These are phyloP conservation scores for Dioscorea cayenensis DNA, from an alignment of 116 monocot genomes.

Conservation along the genomic window DNA sequence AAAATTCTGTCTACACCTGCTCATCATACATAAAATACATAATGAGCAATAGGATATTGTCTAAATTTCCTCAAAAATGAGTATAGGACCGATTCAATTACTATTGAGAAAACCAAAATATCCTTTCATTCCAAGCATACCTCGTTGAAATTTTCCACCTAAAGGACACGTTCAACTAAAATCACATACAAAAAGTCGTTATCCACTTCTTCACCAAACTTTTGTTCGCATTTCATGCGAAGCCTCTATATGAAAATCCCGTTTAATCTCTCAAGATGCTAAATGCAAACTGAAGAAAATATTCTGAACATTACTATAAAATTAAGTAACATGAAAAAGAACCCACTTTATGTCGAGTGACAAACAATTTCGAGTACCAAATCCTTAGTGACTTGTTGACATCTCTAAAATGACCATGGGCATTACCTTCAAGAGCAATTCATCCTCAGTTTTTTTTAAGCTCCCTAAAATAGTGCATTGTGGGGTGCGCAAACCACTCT, in stretches of 20 bases:
- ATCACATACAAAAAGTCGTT: conserved; percentile 18
- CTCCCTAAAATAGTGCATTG: conserved; percentile 85
- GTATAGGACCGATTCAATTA: background rate
- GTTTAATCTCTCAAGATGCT: background rate
- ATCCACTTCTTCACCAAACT: conserved; percentile 63
- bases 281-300: background rate
- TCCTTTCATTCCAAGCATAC: conserved; percentile 18
- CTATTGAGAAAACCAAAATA: background rate
- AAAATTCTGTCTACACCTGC: too few species aligned
- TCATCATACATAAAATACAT: too few species aligned
- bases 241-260: conserved; percentile 50
- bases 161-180: conserved; percentile 67
- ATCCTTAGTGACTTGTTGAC: too few species aligned
- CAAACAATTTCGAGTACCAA: too few species aligned
- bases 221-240: conserved; percentile 75
- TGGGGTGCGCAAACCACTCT: conserved; percentile 56
- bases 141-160: conserved; percentile 88
- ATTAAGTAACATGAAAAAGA: background rate
- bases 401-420: background rate
- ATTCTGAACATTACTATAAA: background rate
- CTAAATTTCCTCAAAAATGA: background rate
- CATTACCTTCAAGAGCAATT: conserved; percentile 48
- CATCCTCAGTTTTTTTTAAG: conserved; percentile 55
- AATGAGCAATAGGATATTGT: background rate
- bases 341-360: too few species aligned